A percentile compares a stretch with the other conserved stretches of the same genome.
phyloP scores from a whole-genome alignment of 768 basidiomycete genomes.

The Pholiota molesta region DNA sequence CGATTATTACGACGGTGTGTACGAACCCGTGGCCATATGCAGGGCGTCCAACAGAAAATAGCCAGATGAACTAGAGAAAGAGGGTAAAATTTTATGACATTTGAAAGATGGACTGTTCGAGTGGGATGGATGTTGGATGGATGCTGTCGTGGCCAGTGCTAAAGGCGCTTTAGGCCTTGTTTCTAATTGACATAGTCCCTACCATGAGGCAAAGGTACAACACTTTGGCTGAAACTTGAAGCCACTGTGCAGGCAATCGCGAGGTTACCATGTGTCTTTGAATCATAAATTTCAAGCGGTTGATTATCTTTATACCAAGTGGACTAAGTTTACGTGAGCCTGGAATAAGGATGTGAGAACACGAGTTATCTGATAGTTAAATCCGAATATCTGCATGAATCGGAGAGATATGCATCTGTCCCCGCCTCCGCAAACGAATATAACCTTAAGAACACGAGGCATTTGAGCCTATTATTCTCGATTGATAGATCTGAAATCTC shows the following conservation, averaged over 20 bases:
- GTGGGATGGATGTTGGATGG: background rate
- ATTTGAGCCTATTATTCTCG: background rate
- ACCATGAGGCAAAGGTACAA: background rate
- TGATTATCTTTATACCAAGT: background rate
- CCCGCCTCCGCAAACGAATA: background rate
- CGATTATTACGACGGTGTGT: conserved; percentile 32
- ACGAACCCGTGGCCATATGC: conserved; percentile 39
- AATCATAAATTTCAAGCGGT: background rate
- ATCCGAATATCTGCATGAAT: background rate
- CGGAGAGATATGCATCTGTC: background rate
- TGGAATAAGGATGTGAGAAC: background rate
- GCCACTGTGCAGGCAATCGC: background rate
- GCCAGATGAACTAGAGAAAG: conserved; percentile 17
- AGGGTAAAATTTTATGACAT: conserved; percentile 14
- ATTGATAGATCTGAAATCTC: background rate
- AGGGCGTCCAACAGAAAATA: conserved; percentile 21
- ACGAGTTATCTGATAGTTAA: background rate
- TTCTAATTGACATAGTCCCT: background rate
- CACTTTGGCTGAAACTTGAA: background rate
- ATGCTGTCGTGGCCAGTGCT: background rate
- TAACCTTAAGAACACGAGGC: background rate
- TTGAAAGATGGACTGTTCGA: background rate
- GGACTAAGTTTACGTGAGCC: background rate
- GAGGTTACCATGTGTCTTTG: background rate
- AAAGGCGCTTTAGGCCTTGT: background rate